Conservation (phyloP, 1,284 basidiomycete genomes). For the Melampsora americana region DNA sequence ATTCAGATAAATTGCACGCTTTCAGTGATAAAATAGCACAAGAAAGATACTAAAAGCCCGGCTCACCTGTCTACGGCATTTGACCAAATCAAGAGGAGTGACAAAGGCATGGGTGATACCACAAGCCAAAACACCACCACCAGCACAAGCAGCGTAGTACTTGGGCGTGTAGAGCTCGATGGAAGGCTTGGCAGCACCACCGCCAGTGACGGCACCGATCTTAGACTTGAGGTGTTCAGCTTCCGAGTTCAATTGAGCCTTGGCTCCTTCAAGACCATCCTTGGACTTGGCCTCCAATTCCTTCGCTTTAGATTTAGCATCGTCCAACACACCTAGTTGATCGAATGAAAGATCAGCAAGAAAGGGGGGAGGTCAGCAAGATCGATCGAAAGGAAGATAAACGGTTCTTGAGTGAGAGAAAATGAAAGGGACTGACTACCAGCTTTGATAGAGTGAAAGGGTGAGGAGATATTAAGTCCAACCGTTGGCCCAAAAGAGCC, state of each 20-base stretch:
- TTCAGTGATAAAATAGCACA: not conserved
- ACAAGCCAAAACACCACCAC: slow-evolving; percentile 52
- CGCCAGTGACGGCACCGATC: slow-evolving; percentile 44
- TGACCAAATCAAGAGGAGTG: slow-evolving; percentile 53
- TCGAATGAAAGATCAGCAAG: slow-evolving; percentile 6
- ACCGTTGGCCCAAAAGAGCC: slow-evolving; percentile 42
- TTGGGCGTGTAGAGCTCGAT: slow-evolving; percentile 52
- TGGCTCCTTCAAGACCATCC: slow-evolving; percentile 49
- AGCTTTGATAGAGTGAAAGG: slow-evolving; percentile 36
- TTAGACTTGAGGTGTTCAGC: slow-evolving; percentile 44
- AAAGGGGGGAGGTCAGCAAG: not conserved
- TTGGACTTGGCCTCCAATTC: slow-evolving; percentile 47
- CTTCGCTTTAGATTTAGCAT: slow-evolving; percentile 47
- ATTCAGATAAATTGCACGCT: not conserved
- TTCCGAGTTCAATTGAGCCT: slow-evolving; percentile 47
- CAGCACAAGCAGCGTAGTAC: slow-evolving; percentile 52
- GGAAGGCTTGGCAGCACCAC: slow-evolving; percentile 46
- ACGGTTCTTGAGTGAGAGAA: slow-evolving; percentile 6
- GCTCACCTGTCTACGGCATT: slow-evolving; percentile 52
- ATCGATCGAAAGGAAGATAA: not conserved
- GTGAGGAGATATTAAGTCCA: slow-evolving; percentile 39
- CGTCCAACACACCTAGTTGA: slow-evolving; percentile 46
- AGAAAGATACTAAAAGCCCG: not conserved
- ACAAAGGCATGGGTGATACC: slow-evolving; percentile 53
- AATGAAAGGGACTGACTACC: slow-evolving; percentile 36